A percentile compares a stretch with the other conserved stretches of the same genome.
Conservation (phyloP, 2,329 filamentous ascomycete species). For the Penicillium sp. region DNA sequence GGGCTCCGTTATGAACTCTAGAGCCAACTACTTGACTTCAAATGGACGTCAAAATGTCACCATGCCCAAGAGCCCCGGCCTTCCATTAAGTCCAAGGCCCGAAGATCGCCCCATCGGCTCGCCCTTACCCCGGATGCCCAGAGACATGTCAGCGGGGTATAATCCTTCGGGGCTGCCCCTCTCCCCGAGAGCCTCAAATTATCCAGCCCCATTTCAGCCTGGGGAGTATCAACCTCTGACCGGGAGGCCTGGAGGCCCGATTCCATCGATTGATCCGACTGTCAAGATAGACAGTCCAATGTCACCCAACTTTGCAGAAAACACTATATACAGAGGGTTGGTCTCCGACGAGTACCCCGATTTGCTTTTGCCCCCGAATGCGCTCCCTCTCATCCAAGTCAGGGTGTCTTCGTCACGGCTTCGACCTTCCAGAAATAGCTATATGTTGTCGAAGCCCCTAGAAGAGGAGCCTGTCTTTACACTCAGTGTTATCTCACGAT, state of each 20-base stretch:
- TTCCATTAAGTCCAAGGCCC: conserved; percentile 59
- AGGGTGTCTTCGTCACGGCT: conserved; percentile 91
- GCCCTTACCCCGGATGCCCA: conserved; percentile 55
- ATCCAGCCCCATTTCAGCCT: conserved; percentile 67
- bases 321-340: conserved; percentile 67
- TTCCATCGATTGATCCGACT: conserved; percentile 37
- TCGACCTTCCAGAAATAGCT: conserved; percentile 81
- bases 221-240: conserved; percentile 48
- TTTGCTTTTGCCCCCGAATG: conserved; percentile 79
- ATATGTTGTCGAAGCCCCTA: conserved; percentile 70
- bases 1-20: conserved; percentile 31
- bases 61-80: conserved; percentile 57
- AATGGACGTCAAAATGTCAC: conserved; percentile 42
- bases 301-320: conserved; percentile 31
- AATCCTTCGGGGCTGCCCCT: conserved; percentile 53
- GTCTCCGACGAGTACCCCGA: conserved; percentile 83
- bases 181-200: conserved; percentile 68
- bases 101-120: conserved; percentile 57
- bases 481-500: conserved; percentile 74
- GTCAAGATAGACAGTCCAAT: conserved; percentile 35
- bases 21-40: conserved; percentile 18
- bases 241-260: conserved; percentile 12
- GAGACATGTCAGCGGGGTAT: conserved; percentile 56
- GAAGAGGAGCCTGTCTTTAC: conserved; percentile 96
- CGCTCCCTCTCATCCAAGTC: conserved; percentile 77